Percentiles rank a stretch among this genome's conserved stretches.
phyloP scores from a whole-genome alignment of 2,329 filamentous ascomycete genomes.

The Ophiostoma australiae region DNA sequence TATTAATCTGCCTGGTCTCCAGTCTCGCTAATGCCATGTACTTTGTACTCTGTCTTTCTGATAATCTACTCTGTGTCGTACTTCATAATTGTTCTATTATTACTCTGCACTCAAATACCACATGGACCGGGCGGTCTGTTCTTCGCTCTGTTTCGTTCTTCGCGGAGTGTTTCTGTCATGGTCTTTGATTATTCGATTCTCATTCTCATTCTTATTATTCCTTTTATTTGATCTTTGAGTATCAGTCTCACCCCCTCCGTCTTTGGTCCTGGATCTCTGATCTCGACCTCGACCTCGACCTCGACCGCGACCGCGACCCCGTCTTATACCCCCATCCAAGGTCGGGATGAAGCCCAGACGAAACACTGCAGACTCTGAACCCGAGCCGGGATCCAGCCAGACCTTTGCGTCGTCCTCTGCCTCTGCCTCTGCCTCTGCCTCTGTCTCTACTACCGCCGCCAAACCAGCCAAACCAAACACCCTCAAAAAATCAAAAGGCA shows the following conservation, averaged over 20 bases:
- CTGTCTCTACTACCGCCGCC: background rate
- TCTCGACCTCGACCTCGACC: background rate
- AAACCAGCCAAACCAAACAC: background rate
- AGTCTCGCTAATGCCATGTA: too few species aligned
- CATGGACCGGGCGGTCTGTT: constrained; percentile 3
- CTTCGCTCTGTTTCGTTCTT: background rate
- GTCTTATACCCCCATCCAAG: background rate
- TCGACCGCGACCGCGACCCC: background rate
- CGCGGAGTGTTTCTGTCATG: background rate
- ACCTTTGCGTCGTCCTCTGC: background rate
- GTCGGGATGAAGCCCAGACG: constrained; percentile 19
- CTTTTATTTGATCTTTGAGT: background rate
- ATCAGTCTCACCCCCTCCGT: background rate
- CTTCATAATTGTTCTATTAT: constrained; percentile 3
- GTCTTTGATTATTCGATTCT: background rate
- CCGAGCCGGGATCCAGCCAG: constrained; percentile 10
- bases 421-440: background rate
- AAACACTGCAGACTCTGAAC: constrained; percentile 20
- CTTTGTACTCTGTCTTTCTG: background rate
- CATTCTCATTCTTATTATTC: background rate
- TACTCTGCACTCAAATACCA: background rate
- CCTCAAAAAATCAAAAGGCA: background rate
- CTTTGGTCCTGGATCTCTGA: background rate
- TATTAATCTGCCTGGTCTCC: too few species aligned
- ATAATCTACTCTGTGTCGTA: background rate